A percentile compares a stretch with the other conserved stretches of the same genome.
phyloP scores from a whole-genome alignment of 495 filamentous ascomycete genomes.

The Hypoxylon trugodes region DNA sequence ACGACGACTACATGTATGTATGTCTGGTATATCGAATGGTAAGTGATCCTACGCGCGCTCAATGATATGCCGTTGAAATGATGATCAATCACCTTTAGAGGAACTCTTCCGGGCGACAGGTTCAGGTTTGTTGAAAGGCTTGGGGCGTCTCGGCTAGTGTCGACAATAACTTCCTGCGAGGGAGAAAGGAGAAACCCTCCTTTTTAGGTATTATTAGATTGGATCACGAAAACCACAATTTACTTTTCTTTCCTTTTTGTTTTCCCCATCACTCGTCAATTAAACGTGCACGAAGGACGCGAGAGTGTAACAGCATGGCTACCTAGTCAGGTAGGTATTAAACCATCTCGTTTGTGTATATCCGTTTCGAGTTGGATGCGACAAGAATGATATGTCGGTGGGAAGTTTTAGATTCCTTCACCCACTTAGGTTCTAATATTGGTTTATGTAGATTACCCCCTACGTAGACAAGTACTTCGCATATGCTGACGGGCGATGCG shows the following conservation, averaged over 20 bases:
- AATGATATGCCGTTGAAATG: slow-evolving; percentile 21
- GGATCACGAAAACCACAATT: slow-evolving; percentile 2
- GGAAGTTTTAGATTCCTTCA: slow-evolving; percentile 18
- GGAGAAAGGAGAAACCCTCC: not conserved
- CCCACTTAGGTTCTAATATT: slow-evolving; percentile 26
- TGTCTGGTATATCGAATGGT: not conserved
- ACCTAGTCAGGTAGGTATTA: too few species aligned
- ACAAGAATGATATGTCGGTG: slow-evolving; percentile 18
- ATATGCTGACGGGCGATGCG: slow-evolving; percentile 27
- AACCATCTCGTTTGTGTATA: slow-evolving; percentile 23
- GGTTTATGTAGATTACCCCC: slow-evolving; percentile 28
- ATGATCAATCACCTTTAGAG: slow-evolving; percentile 24
- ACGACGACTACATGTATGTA: slow-evolving; percentile 7
- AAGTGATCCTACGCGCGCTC: slow-evolving; percentile 17
- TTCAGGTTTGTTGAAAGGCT: slow-evolving; percentile 26
- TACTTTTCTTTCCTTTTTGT: too few species aligned
- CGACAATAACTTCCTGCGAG: slow-evolving; percentile 9
- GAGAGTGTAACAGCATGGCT: slow-evolving; percentile 24
- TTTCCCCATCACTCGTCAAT: slow-evolving; percentile 15
- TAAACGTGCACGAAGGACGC: slow-evolving; percentile 16
- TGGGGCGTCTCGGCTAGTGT: slow-evolving; percentile 28
- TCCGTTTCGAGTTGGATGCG: slow-evolving; percentile 18
- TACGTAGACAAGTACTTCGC: too few species aligned
- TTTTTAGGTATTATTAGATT: slow-evolving; percentile 5
- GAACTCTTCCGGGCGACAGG: slow-evolving; percentile 8